These are phyloP conservation scores for Calophaca sinica DNA, from an alignment of 306 rosid species.

Conservation along the genomic window DNA sequence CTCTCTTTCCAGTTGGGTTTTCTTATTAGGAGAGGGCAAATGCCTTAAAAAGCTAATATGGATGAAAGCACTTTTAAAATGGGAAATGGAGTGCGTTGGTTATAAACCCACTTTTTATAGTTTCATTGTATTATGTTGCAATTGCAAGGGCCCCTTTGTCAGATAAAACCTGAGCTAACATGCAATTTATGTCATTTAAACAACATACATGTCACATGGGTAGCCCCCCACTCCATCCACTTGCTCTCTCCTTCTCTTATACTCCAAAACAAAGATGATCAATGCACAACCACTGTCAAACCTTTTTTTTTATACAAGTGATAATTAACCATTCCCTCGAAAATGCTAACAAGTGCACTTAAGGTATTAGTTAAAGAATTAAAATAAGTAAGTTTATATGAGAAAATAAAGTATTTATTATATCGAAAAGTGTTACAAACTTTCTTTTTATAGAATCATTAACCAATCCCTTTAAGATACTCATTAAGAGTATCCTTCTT, in stretches of 20 bases:
- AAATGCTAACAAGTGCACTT: too few species aligned
- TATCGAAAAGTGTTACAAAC: too few species aligned
- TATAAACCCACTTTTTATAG: conserved; percentile 48
- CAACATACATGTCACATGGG: conserved; percentile 79
- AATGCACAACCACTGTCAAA: conserved; percentile 44
- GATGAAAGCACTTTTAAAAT: conserved; percentile 41
- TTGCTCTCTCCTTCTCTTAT: conserved; percentile 51
- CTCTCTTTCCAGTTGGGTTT: not conserved
- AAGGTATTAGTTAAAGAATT: too few species aligned
- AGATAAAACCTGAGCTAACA: conserved; percentile 64
- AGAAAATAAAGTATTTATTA: too few species aligned
- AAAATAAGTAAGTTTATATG: too few species aligned
- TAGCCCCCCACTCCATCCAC: conserved; percentile 53
- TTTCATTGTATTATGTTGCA: conserved; percentile 38
- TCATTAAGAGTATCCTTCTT: too few species aligned
- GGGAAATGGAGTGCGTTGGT: conserved; percentile 42
- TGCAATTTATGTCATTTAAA: conserved; percentile 63
- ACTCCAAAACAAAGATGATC: conserved; percentile 57
- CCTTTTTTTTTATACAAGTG: not conserved
- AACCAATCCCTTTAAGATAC: too few species aligned
- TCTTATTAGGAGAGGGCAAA: conserved; percentile 4
- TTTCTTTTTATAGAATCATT: too few species aligned
- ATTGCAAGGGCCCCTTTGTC: conserved; percentile 51
- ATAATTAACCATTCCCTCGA: conserved; percentile 13
- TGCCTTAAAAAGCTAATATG: conserved; percentile 25